Percentiles rank a stretch among this genome's conserved stretches.
Evolutionary conservation across 2,329 filamentous ascomycete species (phyloP).

Genomic region (Ophiostoma piceae): DNA sequence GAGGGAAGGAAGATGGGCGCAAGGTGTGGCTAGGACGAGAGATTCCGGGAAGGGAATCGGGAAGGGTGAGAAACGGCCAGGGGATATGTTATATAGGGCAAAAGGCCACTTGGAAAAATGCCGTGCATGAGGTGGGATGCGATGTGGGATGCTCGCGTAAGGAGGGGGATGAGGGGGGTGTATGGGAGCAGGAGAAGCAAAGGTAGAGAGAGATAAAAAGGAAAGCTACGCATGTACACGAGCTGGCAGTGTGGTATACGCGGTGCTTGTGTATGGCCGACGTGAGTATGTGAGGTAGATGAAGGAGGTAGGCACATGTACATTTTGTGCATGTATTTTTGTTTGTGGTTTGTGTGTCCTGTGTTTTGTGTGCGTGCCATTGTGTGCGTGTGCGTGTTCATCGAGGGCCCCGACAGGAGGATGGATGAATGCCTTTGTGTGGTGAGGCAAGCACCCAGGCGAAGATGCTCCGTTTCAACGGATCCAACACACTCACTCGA

Average conservation of each 20-base stretch:
- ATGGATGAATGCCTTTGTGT: neutral
- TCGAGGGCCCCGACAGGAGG: neutral
- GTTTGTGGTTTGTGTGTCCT: neutral
- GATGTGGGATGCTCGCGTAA: constrained; percentile 12
- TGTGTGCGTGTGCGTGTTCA: neutral
- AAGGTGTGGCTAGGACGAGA: neutral
- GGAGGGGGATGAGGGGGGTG: constrained; percentile 7
- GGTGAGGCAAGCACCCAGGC: neutral
- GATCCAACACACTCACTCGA: neutral
- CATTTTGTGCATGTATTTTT: neutral
- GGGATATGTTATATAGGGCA: constrained; percentile 12
- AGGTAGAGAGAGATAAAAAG: neutral
- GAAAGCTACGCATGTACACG: constrained; percentile 7
- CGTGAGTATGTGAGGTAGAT: neutral
- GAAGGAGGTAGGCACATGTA: neutral
- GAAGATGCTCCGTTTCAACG: constrained; percentile 7
- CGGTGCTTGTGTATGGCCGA: neutral
- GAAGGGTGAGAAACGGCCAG: neutral
- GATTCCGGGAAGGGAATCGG: neutral
- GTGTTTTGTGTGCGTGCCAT: neutral
- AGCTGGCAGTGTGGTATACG: neutral
- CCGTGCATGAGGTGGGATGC: constrained; percentile 9
- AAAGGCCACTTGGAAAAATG: neutral
- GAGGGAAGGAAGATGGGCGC: neutral
- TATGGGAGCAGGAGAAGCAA: neutral